These are phyloP conservation scores for Tetratostichococcus sp. DNA, from an alignment of 139 green algal genomes.

Conservation along the genomic window DNA sequence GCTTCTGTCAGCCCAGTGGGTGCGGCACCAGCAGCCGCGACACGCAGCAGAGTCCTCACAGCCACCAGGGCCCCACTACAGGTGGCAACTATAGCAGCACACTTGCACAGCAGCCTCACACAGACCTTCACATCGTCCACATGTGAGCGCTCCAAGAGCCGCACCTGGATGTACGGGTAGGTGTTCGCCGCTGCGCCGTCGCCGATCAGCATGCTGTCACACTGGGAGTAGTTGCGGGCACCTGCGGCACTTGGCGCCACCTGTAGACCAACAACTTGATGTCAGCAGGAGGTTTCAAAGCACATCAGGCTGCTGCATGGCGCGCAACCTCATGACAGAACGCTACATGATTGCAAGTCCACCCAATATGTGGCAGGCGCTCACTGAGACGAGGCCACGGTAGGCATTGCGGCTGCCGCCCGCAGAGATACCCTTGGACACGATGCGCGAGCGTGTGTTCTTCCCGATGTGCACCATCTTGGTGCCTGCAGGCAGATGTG, in stretches of 20 bases:
- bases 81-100: no score
- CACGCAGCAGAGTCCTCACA: no score
- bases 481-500: constrained; percentile 61
- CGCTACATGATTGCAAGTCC: no score
- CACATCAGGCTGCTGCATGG: neutral
- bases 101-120: no score
- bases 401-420: constrained; percentile 81
- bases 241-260: constrained; percentile 71
- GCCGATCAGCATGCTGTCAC: constrained; percentile 99
- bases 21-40: no score
- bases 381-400: constrained; percentile 78
- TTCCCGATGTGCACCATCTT: constrained; percentile 99
- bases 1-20: no score
- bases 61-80: no score
- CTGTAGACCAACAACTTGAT: constrained; percentile 36
- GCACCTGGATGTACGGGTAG: constrained; percentile 97
- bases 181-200: constrained; percentile 96
- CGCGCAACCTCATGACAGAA: no score
- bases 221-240: constrained; percentile 95
- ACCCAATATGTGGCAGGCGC: neutral
- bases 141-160: no score
- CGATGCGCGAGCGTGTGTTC: constrained; percentile 94
- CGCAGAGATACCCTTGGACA: constrained; percentile 97
- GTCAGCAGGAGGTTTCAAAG: neutral
- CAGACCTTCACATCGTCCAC: no score